Evolutionary conservation across 2,329 filamentous ascomycete genomes (phyloP).

Genomic region (Calonectria leucothoes): DNA sequence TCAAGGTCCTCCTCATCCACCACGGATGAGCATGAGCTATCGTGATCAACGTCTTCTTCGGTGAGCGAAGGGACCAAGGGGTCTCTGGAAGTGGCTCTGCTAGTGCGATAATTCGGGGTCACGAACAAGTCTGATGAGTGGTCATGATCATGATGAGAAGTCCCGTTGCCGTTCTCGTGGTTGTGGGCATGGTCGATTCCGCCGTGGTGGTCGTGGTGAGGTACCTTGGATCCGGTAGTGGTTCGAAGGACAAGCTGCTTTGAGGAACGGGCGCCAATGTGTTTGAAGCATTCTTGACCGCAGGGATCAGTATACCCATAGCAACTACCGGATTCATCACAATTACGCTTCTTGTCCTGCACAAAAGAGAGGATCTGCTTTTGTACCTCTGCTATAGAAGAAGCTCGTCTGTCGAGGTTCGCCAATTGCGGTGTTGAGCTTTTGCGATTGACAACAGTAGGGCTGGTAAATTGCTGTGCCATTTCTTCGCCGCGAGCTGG

Average conservation of each 20-base stretch:
- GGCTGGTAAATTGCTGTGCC: slow-evolving; percentile 39
- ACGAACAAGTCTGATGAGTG: slow-evolving; percentile 40
- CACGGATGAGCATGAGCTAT: slow-evolving; percentile 41
- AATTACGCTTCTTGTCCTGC: slow-evolving; percentile 72
- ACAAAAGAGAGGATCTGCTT: slow-evolving; percentile 73
- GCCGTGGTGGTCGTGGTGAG: slow-evolving; percentile 38
- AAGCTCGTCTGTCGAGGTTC: slow-evolving; percentile 59
- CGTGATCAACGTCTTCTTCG: slow-evolving; percentile 36
- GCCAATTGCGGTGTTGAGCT: slow-evolving; percentile 43
- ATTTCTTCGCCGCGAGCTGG: slow-evolving; percentile 42
- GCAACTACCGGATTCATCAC: slow-evolving; percentile 70
- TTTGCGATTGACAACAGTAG: slow-evolving; percentile 35
- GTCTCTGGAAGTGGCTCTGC: slow-evolving; percentile 54
- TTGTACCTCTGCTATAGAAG: slow-evolving; percentile 67
- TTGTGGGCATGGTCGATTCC: slow-evolving; percentile 35
- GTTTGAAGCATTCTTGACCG: slow-evolving; percentile 74
- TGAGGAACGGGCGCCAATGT: slow-evolving; percentile 56
- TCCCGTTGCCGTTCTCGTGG: slow-evolving; percentile 28
- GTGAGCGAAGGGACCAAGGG: slow-evolving; percentile 43
- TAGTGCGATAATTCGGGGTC: slow-evolving; percentile 50
- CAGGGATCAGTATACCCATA: slow-evolving; percentile 75
- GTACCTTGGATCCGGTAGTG: slow-evolving; percentile 50
- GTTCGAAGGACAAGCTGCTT: slow-evolving; percentile 54
- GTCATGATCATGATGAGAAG: slow-evolving; percentile 18
- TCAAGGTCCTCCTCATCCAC: slow-evolving; percentile 59